Percentiles rank a stretch among this genome's conserved stretches.
Evolutionary conservation across 2,329 filamentous ascomycete species (phyloP).

Genomic region (Arthrinium phaeospermum): DNA sequence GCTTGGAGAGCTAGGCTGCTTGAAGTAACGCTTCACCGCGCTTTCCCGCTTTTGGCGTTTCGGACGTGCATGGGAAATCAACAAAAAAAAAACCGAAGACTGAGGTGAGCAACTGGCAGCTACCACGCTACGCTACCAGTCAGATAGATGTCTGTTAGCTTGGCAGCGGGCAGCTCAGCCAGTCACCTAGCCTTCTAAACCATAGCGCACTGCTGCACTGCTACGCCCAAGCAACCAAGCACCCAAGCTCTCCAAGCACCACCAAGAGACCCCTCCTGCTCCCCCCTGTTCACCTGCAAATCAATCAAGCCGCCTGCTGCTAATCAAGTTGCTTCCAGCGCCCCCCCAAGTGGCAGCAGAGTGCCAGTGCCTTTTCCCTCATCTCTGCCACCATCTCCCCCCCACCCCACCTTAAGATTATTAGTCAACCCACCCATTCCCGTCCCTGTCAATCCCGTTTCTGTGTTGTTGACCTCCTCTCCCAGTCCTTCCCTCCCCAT

Average conservation of each 20-base stretch:
- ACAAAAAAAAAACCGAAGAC: background rate
- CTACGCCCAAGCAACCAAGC: no score
- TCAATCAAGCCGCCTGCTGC: background rate
- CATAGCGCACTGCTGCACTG: background rate
- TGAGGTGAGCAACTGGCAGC: background rate
- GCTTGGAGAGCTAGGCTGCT: background rate
- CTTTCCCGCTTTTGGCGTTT: background rate
- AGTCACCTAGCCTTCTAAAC: background rate
- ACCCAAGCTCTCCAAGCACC: background rate
- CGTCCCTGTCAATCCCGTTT: conserved; percentile 17
- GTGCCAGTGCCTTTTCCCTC: background rate
- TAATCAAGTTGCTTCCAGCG: background rate
- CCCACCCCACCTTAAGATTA: background rate
- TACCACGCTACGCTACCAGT: background rate
- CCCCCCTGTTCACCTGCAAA: background rate
- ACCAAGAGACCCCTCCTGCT: conserved; percentile 1
- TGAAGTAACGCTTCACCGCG: background rate
- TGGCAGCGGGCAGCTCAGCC: background rate
- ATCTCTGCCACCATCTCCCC: background rate
- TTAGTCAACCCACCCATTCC: conserved; percentile 14
- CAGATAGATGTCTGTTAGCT: background rate
- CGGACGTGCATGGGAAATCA: conserved; percentile 6
- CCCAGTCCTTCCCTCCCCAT: background rate
- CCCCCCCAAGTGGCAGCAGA: background rate
- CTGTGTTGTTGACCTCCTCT: conserved; percentile 25